Percentiles rank a stretch among this genome's conserved stretches.
Conservation (phyloP, 352 stramenopile species). For the Phytopythium oedochilum region DNA sequence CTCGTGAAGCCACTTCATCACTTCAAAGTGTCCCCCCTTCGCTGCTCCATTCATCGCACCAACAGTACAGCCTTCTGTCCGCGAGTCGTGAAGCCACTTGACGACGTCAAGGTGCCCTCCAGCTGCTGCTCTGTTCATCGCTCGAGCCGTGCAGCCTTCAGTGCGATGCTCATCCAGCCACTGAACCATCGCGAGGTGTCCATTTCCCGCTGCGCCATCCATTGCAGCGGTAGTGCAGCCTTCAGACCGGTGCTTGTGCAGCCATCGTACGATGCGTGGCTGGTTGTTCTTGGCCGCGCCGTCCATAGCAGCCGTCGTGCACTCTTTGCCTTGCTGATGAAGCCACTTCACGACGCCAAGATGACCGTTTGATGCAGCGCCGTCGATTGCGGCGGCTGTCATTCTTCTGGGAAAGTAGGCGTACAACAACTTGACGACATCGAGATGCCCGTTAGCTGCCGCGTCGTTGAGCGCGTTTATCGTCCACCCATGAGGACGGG, state of each 20-base stretch:
- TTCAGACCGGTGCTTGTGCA: conserved; percentile 17
- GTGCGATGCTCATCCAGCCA: conserved; percentile 19
- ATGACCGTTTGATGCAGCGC: conserved; percentile 15
- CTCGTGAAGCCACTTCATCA: conserved; percentile 8
- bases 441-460: conserved; percentile 31
- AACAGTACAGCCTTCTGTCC: neutral
- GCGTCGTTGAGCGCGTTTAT: too few species aligned
- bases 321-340: conserved; percentile 8
- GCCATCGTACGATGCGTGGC: conserved; percentile 16
- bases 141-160: conserved; percentile 27
- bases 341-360: conserved; percentile 7
- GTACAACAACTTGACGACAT: neutral
- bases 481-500: too few species aligned
- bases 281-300: conserved; percentile 11
- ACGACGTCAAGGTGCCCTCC: conserved; percentile 29
- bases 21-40: neutral
- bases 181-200: conserved; percentile 22
- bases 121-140: conserved; percentile 31
- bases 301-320: conserved; percentile 19
- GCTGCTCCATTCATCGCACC: conserved; percentile 1
- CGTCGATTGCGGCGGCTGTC: conserved; percentile 24
- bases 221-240: conserved; percentile 16
- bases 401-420: too few species aligned
- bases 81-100: conserved; percentile 17
- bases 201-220: conserved; percentile 15